Evolutionary conservation across 768 basidiomycete genomes (phyloP), one percentile per base, ranked within the genome.

Genomic region (Phanerochaete carnosa): DNA sequence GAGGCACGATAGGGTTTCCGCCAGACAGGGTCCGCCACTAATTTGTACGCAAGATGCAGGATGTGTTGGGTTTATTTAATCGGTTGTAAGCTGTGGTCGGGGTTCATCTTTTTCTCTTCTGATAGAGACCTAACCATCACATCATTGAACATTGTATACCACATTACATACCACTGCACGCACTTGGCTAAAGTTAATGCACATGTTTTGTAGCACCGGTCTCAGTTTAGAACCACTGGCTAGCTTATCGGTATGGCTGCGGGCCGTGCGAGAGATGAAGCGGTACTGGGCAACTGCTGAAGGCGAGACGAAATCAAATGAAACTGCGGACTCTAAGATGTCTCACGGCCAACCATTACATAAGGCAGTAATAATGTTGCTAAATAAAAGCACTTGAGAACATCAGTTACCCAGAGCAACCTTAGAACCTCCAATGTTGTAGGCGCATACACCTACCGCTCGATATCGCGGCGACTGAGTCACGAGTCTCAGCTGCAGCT

Each of bases 61-160:
- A 19, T 4, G 39, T 43, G 39, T 43, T 43, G 39, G 39, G 19
- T 43, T 8, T 43, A 43, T 43, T 43, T 43, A 43, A 43, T 43
- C 51, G 51, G 51, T 52, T 52, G 51, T 52, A 52, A 52, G 51
- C 30, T 52, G 30, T 52, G 29, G 51, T 52, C 51, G 51, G 51
- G 30, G 51, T 32, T 32, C 29, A 15, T 23, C 16, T 52, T 19
- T 22, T 52, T n/a, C 32, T 52, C 29, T 32, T 33, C 30, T 32
- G 12, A 7, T 52, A 52, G 51, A 52, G 51, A 32, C 51, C 32
- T 52, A 43, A 43, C 8, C 51, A 52, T 52, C 51, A 33, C 51
- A 33, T 32, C 51, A 52, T 51, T 23, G 51, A 52, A 52, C 51
- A 52, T 52, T 52, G 51, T 52, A 52, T 33, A 52, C 51, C 51